Conservation (phyloP, 1,284 basidiomycete species). For the Papiliotrema nemorosa region DNA sequence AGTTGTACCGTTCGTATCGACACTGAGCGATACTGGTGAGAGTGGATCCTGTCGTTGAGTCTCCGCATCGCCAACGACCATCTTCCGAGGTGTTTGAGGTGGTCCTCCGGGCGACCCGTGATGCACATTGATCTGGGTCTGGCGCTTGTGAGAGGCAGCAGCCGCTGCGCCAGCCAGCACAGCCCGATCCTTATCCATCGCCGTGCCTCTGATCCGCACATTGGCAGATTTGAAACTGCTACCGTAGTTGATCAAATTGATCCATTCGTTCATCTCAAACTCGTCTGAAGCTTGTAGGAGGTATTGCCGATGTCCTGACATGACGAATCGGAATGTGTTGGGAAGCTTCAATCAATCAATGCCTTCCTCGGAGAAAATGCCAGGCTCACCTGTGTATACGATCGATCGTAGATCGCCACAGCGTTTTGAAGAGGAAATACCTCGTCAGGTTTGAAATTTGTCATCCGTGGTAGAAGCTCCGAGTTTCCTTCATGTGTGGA, state of each 20-base stretch:
- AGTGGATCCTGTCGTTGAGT: neutral
- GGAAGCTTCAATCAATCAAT: constrained; percentile 54
- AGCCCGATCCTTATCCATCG: constrained; percentile 66
- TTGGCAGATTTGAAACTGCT: constrained; percentile 83
- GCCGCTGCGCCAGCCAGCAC: constrained; percentile 76
- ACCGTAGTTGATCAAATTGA: constrained; percentile 89
- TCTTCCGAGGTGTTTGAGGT: constrained; percentile 9
- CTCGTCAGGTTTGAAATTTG: constrained; percentile 80
- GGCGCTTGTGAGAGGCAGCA: constrained; percentile 63
- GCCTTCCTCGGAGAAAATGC: constrained; percentile 1
- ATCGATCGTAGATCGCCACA: constrained; percentile 73
- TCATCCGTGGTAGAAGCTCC: constrained; percentile 55
- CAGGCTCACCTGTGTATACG: constrained; percentile 64
- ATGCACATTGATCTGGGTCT: no score
- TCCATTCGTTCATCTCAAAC: constrained; percentile 84
- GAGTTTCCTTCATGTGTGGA: constrained; percentile 31
- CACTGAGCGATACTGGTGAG: neutral
- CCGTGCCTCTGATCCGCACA: constrained; percentile 73
- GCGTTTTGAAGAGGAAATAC: constrained; percentile 72
- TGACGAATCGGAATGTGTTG: constrained; percentile 73
- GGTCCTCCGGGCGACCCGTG: neutral
- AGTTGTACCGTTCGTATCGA: neutral
- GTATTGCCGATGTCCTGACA: constrained; percentile 67
- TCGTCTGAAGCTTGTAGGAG: constrained; percentile 73
- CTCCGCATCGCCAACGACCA: constrained; percentile 16